Evolutionary conservation across 768 basidiomycete species (phyloP), one percentile per base, ranked within the genome.

Genomic region (Mrakia blollopis): DNA sequence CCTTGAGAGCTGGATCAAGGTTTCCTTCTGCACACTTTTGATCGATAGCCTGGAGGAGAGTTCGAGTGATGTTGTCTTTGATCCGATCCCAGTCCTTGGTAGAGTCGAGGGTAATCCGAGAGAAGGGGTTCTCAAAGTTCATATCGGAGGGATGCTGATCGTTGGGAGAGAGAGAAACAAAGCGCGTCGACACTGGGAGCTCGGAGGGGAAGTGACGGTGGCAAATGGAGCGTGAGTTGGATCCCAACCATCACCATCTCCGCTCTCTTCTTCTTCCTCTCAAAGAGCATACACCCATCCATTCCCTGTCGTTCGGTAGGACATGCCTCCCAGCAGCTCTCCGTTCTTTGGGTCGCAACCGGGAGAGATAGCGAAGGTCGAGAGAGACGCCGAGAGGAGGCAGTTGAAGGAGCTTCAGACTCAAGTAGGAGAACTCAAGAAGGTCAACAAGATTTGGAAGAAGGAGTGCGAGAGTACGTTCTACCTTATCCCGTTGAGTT

Each of bases 31-130:
- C 62, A 18, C 35, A 41, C 23, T 65, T 54, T 14, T 57, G 39
- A 14, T 76, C 70, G 10, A 76, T 63, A 8, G 28, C 61, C 23
- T 54, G 37, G 3, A 52, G 65, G 28, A 62, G 62, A 6, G 47
- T 32, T 23, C 44, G 35, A 25, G 76, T 72, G 57, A 57, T 47
- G 37, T 39, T 71, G 63, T 65, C 76, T 21, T 63, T 50, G 41
- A 65, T 72, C 1, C 47, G 52, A 61, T 52, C 32, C 70, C 61
- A 63, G 28, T 52, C 69, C 28, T 35, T 14, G 18, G 44, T 57
- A 8, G 70, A 72, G 28, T 63, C 57, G 16, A 72, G 52, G n/a
- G 70, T 50, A 13, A 72, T 67, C 25, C 70, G 63, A 50, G 71
- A 50, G 67, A 25, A 47, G 16, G 69, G 39, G 47, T 50, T 50